Conservation (phyloP, 768 basidiomycete genomes). For the Boletellus ananiceps region DNA sequence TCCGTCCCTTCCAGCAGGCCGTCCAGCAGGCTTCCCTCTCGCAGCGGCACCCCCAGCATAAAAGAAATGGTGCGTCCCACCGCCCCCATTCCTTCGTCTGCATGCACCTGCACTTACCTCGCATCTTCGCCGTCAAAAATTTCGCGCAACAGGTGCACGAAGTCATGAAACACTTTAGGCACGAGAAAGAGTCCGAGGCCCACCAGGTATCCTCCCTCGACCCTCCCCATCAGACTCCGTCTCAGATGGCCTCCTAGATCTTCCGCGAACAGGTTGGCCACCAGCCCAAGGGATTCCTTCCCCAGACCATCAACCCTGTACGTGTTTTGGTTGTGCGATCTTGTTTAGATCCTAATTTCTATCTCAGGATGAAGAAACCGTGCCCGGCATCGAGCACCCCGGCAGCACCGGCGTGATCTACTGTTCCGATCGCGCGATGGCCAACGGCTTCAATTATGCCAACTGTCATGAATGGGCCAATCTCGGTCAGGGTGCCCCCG, state of each 20-base stretch:
- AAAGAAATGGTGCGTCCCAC: conserved; percentile 39
- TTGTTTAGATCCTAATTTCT: conserved; percentile 1
- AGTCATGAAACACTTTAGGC: conserved; percentile 60
- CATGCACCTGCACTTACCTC: conserved; percentile 31
- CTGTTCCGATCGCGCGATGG: conserved; percentile 91
- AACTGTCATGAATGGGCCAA: conserved; percentile 80
- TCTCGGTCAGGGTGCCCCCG: conserved; percentile 89
- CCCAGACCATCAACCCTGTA: conserved; percentile 70
- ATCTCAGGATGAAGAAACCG: conserved; percentile 76
- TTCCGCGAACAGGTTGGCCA: conserved; percentile 72
- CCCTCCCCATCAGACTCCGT: background rate
- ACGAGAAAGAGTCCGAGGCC: conserved; percentile 84
- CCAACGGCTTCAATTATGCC: conserved; percentile 85
- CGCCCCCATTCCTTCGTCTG: background rate
- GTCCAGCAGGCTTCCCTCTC: conserved; percentile 31
- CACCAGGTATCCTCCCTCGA: conserved; percentile 53
- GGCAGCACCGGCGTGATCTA: conserved; percentile 68
- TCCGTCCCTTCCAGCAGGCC: conserved; percentile 24
- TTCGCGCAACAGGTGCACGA: conserved; percentile 59
- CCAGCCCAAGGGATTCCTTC: conserved; percentile 57
- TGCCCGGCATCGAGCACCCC: conserved; percentile 83
- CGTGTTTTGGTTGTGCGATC: conserved; percentile 13
- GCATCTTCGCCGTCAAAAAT: conserved; percentile 24
- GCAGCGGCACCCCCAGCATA: conserved; percentile 38
- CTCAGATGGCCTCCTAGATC: conserved; percentile 44